Evolutionary conservation across 2,329 filamentous ascomycete species (phyloP), one percentile per base, ranked within the genome.

Genomic region (Davidsoniella virescens): DNA sequence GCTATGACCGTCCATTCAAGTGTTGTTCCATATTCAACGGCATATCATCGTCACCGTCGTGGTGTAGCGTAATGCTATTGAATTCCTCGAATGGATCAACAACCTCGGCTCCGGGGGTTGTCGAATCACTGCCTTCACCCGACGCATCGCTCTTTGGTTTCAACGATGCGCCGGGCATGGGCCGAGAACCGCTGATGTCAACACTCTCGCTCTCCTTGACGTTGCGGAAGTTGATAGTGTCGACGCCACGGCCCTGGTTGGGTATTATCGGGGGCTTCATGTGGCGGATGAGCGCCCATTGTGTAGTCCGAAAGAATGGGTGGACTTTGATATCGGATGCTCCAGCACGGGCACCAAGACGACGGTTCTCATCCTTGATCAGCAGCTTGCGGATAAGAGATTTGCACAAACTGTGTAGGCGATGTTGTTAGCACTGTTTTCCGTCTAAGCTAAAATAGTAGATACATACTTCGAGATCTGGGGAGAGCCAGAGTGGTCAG

Each of bases 231-330:
- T 98, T 98, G 61, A 94, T 72, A 0, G 92, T 95, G 64, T 98
- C 92, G 57, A 92, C 81, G 44, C 85, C 92, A 51, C 84, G 82
- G 49, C 87, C 87, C 63, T 90, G 83, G 59, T 93, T 82, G 8
- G 92, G 92, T 41, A 96, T 82, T 67, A 98, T 98, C 1, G 92
- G 92, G 29, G 92, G 92, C 65, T 95, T 96, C 83, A 88, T 92
- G 65, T 98, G 92, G 49, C 92, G 84, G 57, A 98, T 87, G 38
- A 98, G 74, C 20, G 92, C 92, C 92, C 92, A 98, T 62, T 94
- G 87, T 3, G 90, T 96, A 14, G 82, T 83, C 55, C 87, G 80
- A 76, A 98, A 98, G 72, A 98, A 98, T 9, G 87, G 84, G 61
- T 96, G 92, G 2, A 72, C 80, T 67, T 98, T 98, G 64, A 98